A percentile compares a stretch with the other conserved stretches of the same genome.
Conservation (phyloP, 768 basidiomycete species). For the Mycena amicta region DNA sequence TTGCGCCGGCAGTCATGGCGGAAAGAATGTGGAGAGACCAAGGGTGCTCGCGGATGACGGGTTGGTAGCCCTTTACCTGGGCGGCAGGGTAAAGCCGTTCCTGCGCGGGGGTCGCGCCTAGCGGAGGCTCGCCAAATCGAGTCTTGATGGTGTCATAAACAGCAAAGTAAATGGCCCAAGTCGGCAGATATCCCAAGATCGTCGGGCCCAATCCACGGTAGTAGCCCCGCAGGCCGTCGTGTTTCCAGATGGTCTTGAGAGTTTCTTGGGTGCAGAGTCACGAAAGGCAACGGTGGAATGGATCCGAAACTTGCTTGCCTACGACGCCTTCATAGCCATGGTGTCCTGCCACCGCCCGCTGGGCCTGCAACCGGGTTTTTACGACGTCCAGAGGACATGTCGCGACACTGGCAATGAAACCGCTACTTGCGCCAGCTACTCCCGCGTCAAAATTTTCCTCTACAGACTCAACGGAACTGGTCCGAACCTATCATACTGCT, state of each 20-base stretch:
- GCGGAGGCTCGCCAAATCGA: constrained; percentile 68
- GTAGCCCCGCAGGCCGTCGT: constrained; percentile 83
- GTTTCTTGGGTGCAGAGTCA: constrained; percentile 35
- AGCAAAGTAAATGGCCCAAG: constrained; percentile 98
- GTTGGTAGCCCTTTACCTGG: constrained; percentile 85
- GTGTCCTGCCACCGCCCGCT: constrained; percentile 69
- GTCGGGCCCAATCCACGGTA: constrained; percentile 99
- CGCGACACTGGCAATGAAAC: constrained; percentile 87
- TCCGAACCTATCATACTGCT: constrained; percentile 87
- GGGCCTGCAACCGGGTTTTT: constrained; percentile 98
- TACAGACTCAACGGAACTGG: too few relatives aligned
- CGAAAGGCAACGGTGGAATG: not conserved
- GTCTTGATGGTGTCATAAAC: constrained; percentile 97
- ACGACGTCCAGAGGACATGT: constrained; percentile 98
- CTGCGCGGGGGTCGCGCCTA: constrained; percentile 35
- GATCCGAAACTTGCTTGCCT: constrained; percentile 47
- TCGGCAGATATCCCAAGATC: constrained; percentile 93
- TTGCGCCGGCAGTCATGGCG: constrained; percentile 93
- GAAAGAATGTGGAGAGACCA: constrained; percentile 91
- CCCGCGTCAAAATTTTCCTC: too few relatives aligned
- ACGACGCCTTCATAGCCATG: constrained; percentile 75
- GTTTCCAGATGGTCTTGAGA: constrained; percentile 51
- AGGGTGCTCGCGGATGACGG: constrained; percentile 75
- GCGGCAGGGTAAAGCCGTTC: constrained; percentile 78
- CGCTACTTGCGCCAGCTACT: constrained; percentile 92